Evolutionary conservation across 257 asterid genomes (phyloP), one percentile per base, ranked within the genome.

Genomic region (Coffea canephora): DNA sequence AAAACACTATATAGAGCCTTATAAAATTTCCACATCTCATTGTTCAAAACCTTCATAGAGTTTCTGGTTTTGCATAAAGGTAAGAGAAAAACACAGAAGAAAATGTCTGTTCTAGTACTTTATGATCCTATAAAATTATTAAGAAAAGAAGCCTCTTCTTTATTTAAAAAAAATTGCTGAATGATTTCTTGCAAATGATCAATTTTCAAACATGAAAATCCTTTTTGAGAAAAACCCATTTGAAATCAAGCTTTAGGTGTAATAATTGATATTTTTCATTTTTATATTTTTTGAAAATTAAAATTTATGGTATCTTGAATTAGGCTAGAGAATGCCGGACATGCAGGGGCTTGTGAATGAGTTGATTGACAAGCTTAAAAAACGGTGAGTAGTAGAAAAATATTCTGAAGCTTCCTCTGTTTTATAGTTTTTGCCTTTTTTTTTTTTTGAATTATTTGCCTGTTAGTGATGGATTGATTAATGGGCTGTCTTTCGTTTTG

Each of bases 271-370:
- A 41, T 45, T 41, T 41, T 41, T 23, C 73, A 2, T 6, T 39
- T 69, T 13, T 14, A 8, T 55, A 49, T 55, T 18, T 4, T 13
- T 4, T 3, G 5, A 55, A 55, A 18, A 19, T 16, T 55, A 39
- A 39, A 39, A 39, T 55, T 55, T n/a, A 55, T 16, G 25, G 43
- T 69, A 2, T 55, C 25, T 23, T 69, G 74, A 69, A 69, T 69
- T 69, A 31, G n/a, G 34, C 55, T 10, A 70, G 16, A 70, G 18
- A 70, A 89, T 87, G 88, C 98, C 96, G 68, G 97, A 88, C 81
- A 87, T 87, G 77, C 87, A 91, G 69, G 79, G 93, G 23, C 88
- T 84, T 34, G 97, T 91, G 78, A 84, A 89, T 62, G 98, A 93
- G 13, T 93, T 90, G 88, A 74, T 86, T 25, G 84, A 74, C 84